phyloP scores from a whole-genome alignment of 306 rosid genomes.

The Quercus cerris region DNA sequence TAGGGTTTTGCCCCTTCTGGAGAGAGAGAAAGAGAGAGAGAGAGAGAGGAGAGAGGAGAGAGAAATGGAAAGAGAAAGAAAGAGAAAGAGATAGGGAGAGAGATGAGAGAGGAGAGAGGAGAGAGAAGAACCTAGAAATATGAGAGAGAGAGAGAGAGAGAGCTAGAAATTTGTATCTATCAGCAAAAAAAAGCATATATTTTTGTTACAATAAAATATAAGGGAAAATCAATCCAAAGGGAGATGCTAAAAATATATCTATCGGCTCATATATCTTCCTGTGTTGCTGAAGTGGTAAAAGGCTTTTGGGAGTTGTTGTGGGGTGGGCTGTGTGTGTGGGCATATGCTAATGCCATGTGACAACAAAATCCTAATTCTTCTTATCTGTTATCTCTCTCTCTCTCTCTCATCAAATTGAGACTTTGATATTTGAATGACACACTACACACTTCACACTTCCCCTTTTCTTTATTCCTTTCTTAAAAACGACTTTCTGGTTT shows the following conservation, averaged over 20 bases:
- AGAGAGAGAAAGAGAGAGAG: conserved; percentile 63
- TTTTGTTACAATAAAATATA: conserved; percentile 26
- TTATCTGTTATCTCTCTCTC: neutral
- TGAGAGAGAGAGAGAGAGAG: conserved; percentile 22
- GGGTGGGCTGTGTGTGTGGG: neutral
- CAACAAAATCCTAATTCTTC: conserved; percentile 11
- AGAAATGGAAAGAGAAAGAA: conserved; percentile 42
- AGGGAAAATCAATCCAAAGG: conserved; percentile 17
- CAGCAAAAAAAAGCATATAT: conserved; percentile 7
- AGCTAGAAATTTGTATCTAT: conserved; percentile 38
- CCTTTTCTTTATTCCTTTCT: neutral
- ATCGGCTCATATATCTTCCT: neutral
- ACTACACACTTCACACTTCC: neutral
- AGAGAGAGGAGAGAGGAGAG: conserved; percentile 16
- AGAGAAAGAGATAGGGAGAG: conserved; percentile 32
- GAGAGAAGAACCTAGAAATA: conserved; percentile 18
- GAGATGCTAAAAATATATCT: neutral
- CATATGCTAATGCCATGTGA: neutral
- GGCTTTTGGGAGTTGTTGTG: neutral
- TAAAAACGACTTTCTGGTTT: neutral
- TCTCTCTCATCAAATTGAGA: neutral
- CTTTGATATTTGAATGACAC: neutral
- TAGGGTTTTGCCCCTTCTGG: conserved; percentile 97
- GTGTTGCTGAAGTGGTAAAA: neutral
- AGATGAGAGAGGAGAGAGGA: conserved; percentile 34